Evolutionary conservation across 139 green algal species (phyloP), one percentile per base, ranked within the genome.

Genomic region (Coccomyxa sp.): DNA sequence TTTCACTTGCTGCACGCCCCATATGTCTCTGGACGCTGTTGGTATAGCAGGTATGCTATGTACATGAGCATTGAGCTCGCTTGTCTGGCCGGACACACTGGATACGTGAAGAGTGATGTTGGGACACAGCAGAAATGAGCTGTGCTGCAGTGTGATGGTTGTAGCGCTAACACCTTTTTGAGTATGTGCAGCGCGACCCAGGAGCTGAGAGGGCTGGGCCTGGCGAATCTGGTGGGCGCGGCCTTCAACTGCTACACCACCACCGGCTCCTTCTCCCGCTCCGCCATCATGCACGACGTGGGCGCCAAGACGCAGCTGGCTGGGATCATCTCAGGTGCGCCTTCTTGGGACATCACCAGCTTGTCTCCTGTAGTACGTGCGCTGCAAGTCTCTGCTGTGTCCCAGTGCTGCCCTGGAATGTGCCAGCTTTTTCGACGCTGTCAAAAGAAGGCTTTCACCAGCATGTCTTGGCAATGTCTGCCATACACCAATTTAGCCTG

Each of bases 181-280:
- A 7, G 39, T 31, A 8, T 39, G 38, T 86, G 72, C 38, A 81
- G 85, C 78, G 79, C 88, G 38, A 97, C 95, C 55, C 90, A 95
- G 81, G 94, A 98, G 89, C 91, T 98, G 72, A 75, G 91, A 5
- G 94, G 88, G 27, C 79, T 98, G 73, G 94, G 94, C 64, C 50
- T 97, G 6, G 89, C 94, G 74, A 98, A 98, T 89, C 78, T 97
- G 31, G 82, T 88, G 7, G 94, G 94, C 41, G 85, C 93, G 24
- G 72, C 85, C 24, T 98, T 96, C 85, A 92, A 88, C 79, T 88
- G 84, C 68, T 98, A 98, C 89, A 94, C 94, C 74, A 94, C 88
- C 73, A 95, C 89, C 8, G 91, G 93, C 41, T 95, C 89, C 39
- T 98, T 98, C 85, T 95, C 88, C 0, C 90, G 94, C 54, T 95